Conservation (phyloP, 2,329 filamentous ascomycete species). For the Penicillium digitatum region DNA sequence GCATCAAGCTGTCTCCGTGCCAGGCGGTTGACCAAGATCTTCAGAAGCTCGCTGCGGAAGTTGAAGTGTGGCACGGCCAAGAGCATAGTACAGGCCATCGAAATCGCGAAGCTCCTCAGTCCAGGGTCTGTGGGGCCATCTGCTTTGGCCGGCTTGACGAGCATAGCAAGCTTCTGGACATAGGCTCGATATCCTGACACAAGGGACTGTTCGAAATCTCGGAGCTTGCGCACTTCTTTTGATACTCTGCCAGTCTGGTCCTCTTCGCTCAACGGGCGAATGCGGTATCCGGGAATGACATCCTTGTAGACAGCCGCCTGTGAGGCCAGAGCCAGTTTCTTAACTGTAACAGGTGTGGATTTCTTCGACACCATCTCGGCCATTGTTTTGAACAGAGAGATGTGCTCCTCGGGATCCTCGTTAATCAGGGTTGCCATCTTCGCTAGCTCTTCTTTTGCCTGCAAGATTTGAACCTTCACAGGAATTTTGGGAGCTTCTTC, state of each 20-base stretch:
- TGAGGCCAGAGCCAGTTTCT: conserved; percentile 80
- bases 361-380: conserved; percentile 63
- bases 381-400: conserved; percentile 71
- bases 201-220: conserved; percentile 82
- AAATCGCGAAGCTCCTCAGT: conserved; percentile 71
- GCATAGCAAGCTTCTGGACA: conserved; percentile 66
- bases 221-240: conserved; percentile 80
- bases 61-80: conserved; percentile 92
- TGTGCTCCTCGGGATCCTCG: conserved; percentile 89
- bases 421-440: conserved; percentile 76
- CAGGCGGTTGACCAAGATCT: conserved; percentile 80
- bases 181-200: conserved; percentile 82
- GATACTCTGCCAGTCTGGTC: conserved; percentile 75
- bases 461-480: conserved; percentile 71
- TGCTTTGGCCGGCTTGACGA: conserved; percentile 57
- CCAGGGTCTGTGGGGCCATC: conserved; percentile 33
- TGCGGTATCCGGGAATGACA: conserved; percentile 92
- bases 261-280: conserved; percentile 74
- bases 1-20: conserved; percentile 67
- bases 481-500: conserved; percentile 61
- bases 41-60: conserved; percentile 81
- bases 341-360: conserved; percentile 63
- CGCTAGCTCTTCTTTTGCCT: conserved; percentile 89
- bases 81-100: conserved; percentile 77
- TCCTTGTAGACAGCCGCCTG: conserved; percentile 92